A percentile compares a stretch with the other conserved stretches of the same genome.
Evolutionary conservation across 1,139 yeast genomes (phyloP).

Genomic region (Protomyces arabidopsidicola): DNA sequence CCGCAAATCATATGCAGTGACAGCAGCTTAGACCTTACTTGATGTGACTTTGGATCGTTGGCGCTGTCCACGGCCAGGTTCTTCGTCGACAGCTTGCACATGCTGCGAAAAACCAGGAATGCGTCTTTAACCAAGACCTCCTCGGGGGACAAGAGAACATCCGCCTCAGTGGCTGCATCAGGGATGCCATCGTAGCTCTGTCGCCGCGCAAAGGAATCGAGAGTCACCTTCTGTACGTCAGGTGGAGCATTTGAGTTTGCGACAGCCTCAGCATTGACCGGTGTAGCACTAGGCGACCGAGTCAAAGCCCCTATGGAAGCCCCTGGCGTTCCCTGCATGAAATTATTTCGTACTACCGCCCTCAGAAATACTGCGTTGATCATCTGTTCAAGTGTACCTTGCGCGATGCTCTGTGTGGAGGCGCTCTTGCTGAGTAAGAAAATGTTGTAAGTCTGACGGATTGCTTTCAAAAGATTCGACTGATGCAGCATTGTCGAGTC

Average conservation of each 20-base stretch:
- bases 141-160: constrained; percentile 46
- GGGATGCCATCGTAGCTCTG: constrained; percentile 33
- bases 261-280: constrained; percentile 29
- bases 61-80: constrained; percentile 52
- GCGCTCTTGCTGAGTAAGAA: constrained; percentile 78
- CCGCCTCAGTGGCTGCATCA: constrained; percentile 33
- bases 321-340: neutral
- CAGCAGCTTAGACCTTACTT: constrained; percentile 82
- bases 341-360: neutral
- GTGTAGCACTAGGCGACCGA: neutral
- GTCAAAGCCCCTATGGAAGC: neutral
- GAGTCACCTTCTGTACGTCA: constrained; percentile 33
- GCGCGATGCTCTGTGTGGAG: constrained; percentile 88
- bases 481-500: constrained; percentile 87
- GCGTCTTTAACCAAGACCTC: constrained; percentile 84
- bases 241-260: constrained; percentile 1
- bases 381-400: constrained; percentile 88
- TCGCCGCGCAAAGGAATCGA: constrained; percentile 35
- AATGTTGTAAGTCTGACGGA: constrained; percentile 87
- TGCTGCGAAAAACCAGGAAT: constrained; percentile 82
- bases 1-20: constrained; percentile 86
- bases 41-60: constrained; percentile 82
- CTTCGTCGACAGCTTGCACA: constrained; percentile 88
- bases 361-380: constrained; percentile 80
- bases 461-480: constrained; percentile 77